Evolutionary conservation across 352 stramenopile species (phyloP).

Genomic region (Globisporangium yorkense): DNA sequence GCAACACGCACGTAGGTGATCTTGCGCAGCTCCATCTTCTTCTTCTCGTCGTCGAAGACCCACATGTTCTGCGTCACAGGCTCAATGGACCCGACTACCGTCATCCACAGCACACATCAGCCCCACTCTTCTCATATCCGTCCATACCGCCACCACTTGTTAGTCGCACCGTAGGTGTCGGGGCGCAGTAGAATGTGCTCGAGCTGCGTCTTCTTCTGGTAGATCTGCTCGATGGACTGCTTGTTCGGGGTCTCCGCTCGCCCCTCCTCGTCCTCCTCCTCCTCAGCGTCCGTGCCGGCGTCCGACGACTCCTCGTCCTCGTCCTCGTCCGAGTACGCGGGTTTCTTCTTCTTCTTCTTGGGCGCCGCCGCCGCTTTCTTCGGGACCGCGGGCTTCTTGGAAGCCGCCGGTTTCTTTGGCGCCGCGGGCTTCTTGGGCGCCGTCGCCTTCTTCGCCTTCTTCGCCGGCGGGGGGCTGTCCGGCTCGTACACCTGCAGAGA

Average conservation of each 20-base stretch:
- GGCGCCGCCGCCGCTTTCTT: constrained; percentile 30
- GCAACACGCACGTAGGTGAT: constrained; percentile 81
- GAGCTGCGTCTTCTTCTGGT: constrained; percentile 97
- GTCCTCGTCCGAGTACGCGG: constrained; percentile 16
- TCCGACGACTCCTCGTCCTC: constrained; percentile 21
- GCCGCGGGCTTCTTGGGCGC: constrained; percentile 8
- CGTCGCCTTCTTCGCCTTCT: constrained; percentile 6
- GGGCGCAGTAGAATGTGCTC: constrained; percentile 97
- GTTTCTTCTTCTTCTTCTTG: constrained; percentile 56
- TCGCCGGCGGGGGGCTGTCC: constrained; percentile 6
- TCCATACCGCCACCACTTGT: background rate
- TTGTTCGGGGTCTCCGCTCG: constrained; percentile 26
- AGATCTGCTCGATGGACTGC: constrained; percentile 89
- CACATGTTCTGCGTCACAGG: constrained; percentile 89
- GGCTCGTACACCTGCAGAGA: constrained; percentile 13
- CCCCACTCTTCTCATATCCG: background rate
- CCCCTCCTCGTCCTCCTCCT: constrained; percentile 19
- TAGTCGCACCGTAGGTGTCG: constrained; percentile 92
- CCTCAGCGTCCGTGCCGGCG: constrained; percentile 34
- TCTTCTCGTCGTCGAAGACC: constrained; percentile 87
- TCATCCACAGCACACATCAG: background rate
- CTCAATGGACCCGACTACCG: constrained; percentile 92
- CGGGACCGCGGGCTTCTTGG: constrained; percentile 34
- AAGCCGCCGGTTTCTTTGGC: constrained; percentile 3
- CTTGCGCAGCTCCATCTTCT: constrained; percentile 90